Percentiles rank a stretch among this genome's conserved stretches.
These are phyloP conservation scores for Neofusicoccum umdonicola DNA, from an alignment of 2,329 filamentous ascomycete genomes.

Conservation along the genomic window DNA sequence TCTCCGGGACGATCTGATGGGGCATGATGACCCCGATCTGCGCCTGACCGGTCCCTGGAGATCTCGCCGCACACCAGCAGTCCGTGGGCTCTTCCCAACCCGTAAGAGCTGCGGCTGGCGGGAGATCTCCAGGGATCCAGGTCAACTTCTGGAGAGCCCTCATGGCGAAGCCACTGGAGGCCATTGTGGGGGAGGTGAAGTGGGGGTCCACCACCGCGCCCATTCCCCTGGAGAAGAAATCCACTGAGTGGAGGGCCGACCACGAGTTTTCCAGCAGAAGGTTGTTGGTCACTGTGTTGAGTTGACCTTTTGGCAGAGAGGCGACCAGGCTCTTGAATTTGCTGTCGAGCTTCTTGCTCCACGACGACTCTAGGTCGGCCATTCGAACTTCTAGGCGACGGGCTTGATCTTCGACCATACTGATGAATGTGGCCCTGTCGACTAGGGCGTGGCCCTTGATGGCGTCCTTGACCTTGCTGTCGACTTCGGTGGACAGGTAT, in stretches of 20 bases:
- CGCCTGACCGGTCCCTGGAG: slow-evolving; percentile 52
- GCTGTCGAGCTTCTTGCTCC: not conserved
- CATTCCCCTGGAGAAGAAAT: slow-evolving; percentile 67
- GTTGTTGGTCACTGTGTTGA: not conserved
- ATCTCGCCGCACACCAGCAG: slow-evolving; percentile 71
- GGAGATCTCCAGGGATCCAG: slow-evolving; percentile 19
- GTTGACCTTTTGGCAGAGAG: not conserved
- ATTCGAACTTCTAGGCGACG: not conserved
- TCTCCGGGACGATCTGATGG: slow-evolving; percentile 36
- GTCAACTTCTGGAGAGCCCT: not conserved
- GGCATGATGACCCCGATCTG: slow-evolving; percentile 59
- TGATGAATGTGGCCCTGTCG: slow-evolving; percentile 22
- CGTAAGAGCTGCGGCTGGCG: slow-evolving; percentile 58
- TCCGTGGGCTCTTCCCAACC: slow-evolving; percentile 78
- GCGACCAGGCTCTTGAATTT: not conserved
- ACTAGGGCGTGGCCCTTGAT: slow-evolving; percentile 26
- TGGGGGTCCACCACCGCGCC: slow-evolving; percentile 64
- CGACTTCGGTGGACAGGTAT: slow-evolving; percentile 15
- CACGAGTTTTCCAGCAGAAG: slow-evolving; percentile 26
- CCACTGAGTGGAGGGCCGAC: slow-evolving; percentile 50
- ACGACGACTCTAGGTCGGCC: not conserved
- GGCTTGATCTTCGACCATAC: not conserved
- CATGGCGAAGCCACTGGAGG: slow-evolving; percentile 22
- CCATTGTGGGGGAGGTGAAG: slow-evolving; percentile 59
- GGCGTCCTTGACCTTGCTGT: slow-evolving; percentile 30